Base-by-base conservation (phyloP, 2,329 filamentous ascomycete species). In the Bipolaris bicolor region DNA sequence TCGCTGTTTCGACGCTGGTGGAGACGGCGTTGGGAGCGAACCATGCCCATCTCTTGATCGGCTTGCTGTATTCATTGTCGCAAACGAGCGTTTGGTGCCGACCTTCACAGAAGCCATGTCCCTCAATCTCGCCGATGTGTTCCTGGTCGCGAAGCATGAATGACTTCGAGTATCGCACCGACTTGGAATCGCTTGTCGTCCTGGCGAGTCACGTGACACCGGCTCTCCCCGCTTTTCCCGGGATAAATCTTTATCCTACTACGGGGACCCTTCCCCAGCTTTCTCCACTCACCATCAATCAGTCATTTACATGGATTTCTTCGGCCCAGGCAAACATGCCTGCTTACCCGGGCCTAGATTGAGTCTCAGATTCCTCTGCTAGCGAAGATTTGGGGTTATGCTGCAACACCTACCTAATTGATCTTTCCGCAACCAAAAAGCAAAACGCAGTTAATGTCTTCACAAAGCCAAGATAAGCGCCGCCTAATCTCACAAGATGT, bases 71-170 rank as follows among this genome's bases (percentile, higher is more conserved):
- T 60, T 55, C 61, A 73, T 65, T 13, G 63, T 51, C n/a, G 68
- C 64, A 40, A 72, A 70, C 3, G 62, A 58, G 53, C 71, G 68
- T 59, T 74, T 74, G 43, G 65, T 67, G 15, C 69, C 70, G 22
- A 64, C 60, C n/a, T 60, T 62, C 24, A 60, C 63, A 26, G 68
- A 65, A 49, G 65, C 64, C 70, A 73, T 74, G 41, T 50, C 53
- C 36, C 49, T 37, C 53, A 49, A 26, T n/a, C 22, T 34, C 7
- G 22, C 13, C 45, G 49, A 57, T n/a, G 31, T 16, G 34, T 36
- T 43, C 50, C 41, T 47, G 26, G 40, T 49, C 47, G 48, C 40
- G 10, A 59, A 15, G 24, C 54, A 49, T 49, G 34, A 49, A 52
- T 49, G 36, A 18, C 49, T 51, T 58, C 22, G n/a, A 46, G 48